Evolutionary conservation across 257 asterid genomes (phyloP).

Genomic region (Thymus quinquecostatus): DNA sequence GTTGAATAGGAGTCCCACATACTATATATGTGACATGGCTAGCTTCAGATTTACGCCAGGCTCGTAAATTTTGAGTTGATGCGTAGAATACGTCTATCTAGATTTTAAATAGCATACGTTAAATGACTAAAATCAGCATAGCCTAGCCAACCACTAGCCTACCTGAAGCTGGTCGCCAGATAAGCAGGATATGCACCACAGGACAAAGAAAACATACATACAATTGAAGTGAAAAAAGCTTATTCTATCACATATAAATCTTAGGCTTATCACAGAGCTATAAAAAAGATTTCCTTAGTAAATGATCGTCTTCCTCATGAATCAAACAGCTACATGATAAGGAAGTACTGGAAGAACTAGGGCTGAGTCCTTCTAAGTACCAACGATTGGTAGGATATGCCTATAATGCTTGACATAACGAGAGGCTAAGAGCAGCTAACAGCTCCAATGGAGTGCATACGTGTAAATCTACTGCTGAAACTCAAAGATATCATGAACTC

Average conservation of each 20-base stretch:
- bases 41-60: background rate
- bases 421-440: background rate
- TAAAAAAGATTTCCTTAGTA: background rate
- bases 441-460: background rate
- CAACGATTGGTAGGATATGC: background rate
- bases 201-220: background rate
- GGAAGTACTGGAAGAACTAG: background rate
- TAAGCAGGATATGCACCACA: background rate
- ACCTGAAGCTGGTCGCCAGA: background rate
- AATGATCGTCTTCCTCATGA: background rate
- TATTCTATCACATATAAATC: background rate
- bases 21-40: background rate
- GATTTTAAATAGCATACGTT: conserved; percentile 11
- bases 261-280: conserved; percentile 1
- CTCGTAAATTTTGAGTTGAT: background rate
- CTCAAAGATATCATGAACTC: background rate
- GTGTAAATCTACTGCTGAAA: background rate
- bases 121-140: background rate
- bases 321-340: conserved; percentile 7
- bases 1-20: background rate
- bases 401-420: background rate
- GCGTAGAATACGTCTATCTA: background rate
- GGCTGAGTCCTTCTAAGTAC: conserved; percentile 5
- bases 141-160: background rate
- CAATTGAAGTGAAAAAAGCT: background rate